A percentile compares a stretch with the other conserved stretches of the same genome.
phyloP scores from a whole-genome alignment of 805 yeast species.

The Saturnispora sekii region DNA sequence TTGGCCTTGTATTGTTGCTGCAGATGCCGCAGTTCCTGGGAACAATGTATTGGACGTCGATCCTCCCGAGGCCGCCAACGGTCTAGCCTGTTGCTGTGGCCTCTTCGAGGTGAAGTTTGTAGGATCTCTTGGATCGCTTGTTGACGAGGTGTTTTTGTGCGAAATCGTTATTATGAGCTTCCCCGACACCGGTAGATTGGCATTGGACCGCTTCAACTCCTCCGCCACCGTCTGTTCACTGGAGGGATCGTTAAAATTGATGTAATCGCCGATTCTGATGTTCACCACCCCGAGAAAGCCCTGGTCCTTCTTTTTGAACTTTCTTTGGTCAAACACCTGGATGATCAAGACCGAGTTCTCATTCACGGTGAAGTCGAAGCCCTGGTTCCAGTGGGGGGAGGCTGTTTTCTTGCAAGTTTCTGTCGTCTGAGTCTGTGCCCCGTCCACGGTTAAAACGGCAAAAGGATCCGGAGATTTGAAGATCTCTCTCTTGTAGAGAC shows the following conservation, averaged over 20 bases:
- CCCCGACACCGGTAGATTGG: constrained; percentile 87
- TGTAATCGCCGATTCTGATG: constrained; percentile 78
- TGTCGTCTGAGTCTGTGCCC: constrained; percentile 91
- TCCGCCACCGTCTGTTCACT: constrained; percentile 85
- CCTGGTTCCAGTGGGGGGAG: constrained; percentile 97
- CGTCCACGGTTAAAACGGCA: constrained; percentile 96
- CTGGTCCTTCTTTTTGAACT: constrained; percentile 96
- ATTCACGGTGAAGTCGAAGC: constrained; percentile 64
- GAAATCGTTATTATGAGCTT: constrained; percentile 72
- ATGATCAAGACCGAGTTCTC: constrained; percentile 82
- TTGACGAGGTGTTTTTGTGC: constrained; percentile 26
- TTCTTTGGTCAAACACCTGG: constrained; percentile 94
- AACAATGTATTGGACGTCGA: background rate
- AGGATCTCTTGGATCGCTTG: constrained; percentile 24
- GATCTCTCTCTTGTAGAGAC: constrained; percentile 89
- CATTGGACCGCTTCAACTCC: constrained; percentile 85
- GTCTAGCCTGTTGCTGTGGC: too few relatives aligned
- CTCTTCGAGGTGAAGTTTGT: constrained; percentile 16
- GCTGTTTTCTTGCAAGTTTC: constrained; percentile 87
- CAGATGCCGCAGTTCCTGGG: constrained; percentile 3
- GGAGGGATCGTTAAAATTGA: constrained; percentile 44
- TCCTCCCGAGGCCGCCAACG: too few relatives aligned
- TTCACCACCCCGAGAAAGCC: constrained; percentile 97
- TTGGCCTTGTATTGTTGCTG: background rate
- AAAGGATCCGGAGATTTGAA: constrained; percentile 96